Evolutionary conservation across 805 yeast species (phyloP).

Genomic region (Wickerhamiella galacta): DNA sequence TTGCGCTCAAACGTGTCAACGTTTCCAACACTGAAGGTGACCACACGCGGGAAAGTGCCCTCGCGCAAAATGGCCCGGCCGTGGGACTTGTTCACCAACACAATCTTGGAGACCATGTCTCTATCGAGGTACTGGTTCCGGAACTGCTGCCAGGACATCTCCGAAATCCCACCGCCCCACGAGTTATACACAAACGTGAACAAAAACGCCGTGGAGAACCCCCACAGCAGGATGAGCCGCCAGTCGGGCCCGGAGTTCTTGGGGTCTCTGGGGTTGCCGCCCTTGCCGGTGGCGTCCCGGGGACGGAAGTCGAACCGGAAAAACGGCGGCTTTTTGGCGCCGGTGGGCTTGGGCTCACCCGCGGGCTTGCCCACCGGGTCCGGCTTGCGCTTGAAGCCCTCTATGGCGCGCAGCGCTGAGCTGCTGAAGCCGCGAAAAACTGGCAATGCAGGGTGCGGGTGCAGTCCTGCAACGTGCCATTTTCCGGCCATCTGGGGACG

Average conservation of each 20-base stretch:
- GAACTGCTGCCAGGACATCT: constrained; percentile 87
- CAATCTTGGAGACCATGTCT: constrained; percentile 55
- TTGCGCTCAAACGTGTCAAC: constrained; percentile 75
- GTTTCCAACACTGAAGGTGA: constrained; percentile 69
- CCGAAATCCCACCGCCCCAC: constrained; percentile 18
- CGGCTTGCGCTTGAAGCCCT: no score
- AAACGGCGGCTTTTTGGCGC: neutral
- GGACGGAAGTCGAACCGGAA: constrained; percentile 3
- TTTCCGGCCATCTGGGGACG: no score
- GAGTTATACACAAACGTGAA: constrained; percentile 7
- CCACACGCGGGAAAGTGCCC: constrained; percentile 29
- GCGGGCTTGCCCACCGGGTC: neutral
- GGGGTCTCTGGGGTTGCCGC: constrained; percentile 3
- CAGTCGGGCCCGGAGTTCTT: constrained; percentile 10
- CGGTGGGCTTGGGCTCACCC: neutral
- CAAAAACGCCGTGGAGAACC: constrained; percentile 12
- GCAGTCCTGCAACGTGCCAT: no score
- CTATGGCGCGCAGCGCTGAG: no score
- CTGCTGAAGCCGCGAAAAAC: no score
- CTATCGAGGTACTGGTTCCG: constrained; percentile 55
- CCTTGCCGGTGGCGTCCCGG: neutral
- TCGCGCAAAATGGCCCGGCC: constrained; percentile 48
- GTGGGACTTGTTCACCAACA: constrained; percentile 58
- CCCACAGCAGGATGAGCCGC: constrained; percentile 11
- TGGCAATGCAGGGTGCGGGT: no score